These are phyloP conservation scores for Turritis glabra DNA, from an alignment of 345 rosid species.

Conservation along the genomic window DNA sequence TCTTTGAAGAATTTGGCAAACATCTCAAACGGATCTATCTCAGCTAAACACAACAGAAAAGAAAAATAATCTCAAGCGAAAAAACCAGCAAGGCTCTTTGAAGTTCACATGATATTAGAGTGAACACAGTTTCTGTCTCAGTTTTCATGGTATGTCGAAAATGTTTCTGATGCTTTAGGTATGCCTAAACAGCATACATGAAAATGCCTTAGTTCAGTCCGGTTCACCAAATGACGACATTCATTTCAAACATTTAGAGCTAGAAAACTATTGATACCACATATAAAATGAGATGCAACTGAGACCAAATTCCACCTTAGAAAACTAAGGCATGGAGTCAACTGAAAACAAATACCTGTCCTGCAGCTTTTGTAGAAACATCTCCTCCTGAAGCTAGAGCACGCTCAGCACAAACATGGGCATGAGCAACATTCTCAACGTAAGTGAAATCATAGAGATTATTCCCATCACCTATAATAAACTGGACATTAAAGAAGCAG, in stretches of 20 bases:
- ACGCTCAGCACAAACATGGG: conserved; percentile 91
- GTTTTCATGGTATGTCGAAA: background rate
- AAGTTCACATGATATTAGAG: conserved; percentile 4
- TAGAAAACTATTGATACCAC: background rate
- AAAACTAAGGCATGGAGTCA: background rate
- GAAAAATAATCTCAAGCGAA: background rate
- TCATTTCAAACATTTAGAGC: background rate
- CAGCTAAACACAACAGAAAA: background rate
- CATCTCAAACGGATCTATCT: background rate
- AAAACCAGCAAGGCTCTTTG: conserved; percentile 2
- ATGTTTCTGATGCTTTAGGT: background rate
- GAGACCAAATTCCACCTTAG: background rate
- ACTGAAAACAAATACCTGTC: conserved; percentile 61
- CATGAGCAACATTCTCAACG: conserved; percentile 95
- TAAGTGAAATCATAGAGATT: conserved; percentile 81
- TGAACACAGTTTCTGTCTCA: background rate
- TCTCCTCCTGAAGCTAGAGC: conserved; percentile 82
- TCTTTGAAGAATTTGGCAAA: conserved; percentile 1
- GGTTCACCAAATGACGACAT: background rate
- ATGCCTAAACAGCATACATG: conserved; percentile 6
- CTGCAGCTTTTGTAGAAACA: conserved; percentile 76
- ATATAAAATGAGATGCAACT: background rate
- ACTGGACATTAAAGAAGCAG: conserved; percentile 49
- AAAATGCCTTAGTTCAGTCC: background rate
- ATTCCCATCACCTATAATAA: conserved; percentile 89